These are phyloP conservation scores for Fragaria vesca DNA, from an alignment of 306 rosid species.

Conservation along the genomic window DNA sequence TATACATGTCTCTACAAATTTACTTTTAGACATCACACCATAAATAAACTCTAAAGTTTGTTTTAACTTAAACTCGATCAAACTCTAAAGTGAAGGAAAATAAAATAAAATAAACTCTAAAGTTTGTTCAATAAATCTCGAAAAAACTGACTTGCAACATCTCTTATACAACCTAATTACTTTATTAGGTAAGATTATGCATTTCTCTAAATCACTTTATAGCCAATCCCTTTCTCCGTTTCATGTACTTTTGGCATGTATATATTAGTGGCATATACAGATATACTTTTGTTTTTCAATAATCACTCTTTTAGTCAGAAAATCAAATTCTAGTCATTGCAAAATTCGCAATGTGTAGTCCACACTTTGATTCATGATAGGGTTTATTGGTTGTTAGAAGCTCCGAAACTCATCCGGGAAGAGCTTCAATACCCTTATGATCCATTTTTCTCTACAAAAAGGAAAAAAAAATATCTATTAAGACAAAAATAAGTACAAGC, in stretches of 20 bases:
- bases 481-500: not conserved
- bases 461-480: not conserved
- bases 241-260: not conserved
- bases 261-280: not conserved
- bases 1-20: no score
- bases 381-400: not conserved
- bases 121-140: no score
- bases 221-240: not conserved
- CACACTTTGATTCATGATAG: not conserved
- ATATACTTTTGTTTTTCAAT: not conserved
- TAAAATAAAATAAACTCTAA: no score
- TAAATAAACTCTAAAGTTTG: no score
- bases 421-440: not conserved
- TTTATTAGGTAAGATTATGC: not conserved
- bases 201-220: not conserved
- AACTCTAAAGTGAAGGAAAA: no score
- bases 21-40: no score
- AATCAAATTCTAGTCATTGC: not conserved
- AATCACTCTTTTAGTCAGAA: not conserved
- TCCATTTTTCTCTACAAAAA: not conserved
- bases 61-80: no score
- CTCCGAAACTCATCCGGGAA: not conserved
- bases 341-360: no score
- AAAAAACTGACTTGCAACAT: not conserved
- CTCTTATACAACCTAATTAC: not conserved